A percentile compares a stretch with the other conserved stretches of the same genome.
Evolutionary conservation across 2,329 filamentous ascomycete species (phyloP).

Genomic region (Fonsecaea multimorphosa): DNA sequence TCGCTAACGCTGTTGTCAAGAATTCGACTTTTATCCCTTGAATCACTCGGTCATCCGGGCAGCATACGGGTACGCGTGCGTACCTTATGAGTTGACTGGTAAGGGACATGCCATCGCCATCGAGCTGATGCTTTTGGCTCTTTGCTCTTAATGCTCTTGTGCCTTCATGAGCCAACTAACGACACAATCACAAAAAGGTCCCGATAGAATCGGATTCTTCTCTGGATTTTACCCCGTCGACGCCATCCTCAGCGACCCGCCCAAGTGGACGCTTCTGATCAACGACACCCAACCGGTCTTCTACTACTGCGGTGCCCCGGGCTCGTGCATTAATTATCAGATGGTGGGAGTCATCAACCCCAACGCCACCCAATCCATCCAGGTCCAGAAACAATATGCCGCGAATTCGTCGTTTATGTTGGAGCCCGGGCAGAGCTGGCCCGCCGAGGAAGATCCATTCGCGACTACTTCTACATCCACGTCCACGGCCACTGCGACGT

Average conservation of each 20-base stretch:
- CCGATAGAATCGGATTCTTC: slow-evolving; percentile 60
- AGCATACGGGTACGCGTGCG: slow-evolving; percentile 65
- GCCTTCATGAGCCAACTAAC: not conserved
- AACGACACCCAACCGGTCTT: slow-evolving; percentile 70
- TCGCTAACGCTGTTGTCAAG: not conserved
- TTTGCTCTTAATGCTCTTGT: not conserved
- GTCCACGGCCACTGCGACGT: slow-evolving; percentile 5
- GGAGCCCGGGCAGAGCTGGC: slow-evolving; percentile 36
- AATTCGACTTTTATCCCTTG: slow-evolving; percentile 66
- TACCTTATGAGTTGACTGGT: slow-evolving; percentile 60
- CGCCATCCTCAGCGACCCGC: slow-evolving; percentile 53
- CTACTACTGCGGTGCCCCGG: slow-evolving; percentile 72
- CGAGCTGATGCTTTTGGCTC: not conserved
- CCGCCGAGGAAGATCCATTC: slow-evolving; percentile 29
- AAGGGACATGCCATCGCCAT: not conserved
- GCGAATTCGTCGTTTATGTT: slow-evolving; percentile 33
- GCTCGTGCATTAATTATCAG: slow-evolving; percentile 67
- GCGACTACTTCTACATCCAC: slow-evolving; percentile 16
- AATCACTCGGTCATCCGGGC: slow-evolving; percentile 70
- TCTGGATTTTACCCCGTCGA: slow-evolving; percentile 58
- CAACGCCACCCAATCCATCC: slow-evolving; percentile 33
- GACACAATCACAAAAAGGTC: slow-evolving; percentile 45
- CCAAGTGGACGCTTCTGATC: slow-evolving; percentile 53
- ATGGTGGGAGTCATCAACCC: slow-evolving; percentile 82
- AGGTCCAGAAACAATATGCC: slow-evolving; percentile 33